Conservation (phyloP, 495 filamentous ascomycete species). For the Penicillium riverlandense region DNA sequence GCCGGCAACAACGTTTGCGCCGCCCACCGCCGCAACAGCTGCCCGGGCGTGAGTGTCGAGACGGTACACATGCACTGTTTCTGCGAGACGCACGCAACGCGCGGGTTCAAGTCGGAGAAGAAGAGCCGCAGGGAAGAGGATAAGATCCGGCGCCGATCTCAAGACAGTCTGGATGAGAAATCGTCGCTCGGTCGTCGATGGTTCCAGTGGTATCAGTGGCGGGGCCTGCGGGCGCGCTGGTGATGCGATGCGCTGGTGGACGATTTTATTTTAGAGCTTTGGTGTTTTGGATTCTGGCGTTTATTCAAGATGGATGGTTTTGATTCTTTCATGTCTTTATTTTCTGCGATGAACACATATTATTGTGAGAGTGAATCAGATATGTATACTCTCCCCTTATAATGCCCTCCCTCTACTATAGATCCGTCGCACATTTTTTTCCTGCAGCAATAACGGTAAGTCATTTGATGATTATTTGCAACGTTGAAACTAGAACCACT, state of each 20-base stretch:
- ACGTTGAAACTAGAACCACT: background rate
- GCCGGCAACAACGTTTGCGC: constrained; percentile 26
- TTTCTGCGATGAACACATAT: background rate
- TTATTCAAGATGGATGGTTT: background rate
- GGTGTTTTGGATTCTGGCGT: constrained; percentile 8
- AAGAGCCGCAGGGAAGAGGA: constrained; percentile 23
- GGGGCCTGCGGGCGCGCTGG: constrained; percentile 18
- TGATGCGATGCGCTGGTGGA: background rate
- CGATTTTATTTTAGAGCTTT: constrained; percentile 4
- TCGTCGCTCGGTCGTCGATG: constrained; percentile 17
- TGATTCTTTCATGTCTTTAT: background rate
- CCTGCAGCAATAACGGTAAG: too few relatives aligned
- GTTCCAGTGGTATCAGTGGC: constrained; percentile 30
- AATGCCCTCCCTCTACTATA: too few relatives aligned
- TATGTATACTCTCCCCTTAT: too few relatives aligned
- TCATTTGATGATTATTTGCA: too few relatives aligned
- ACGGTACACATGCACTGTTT: constrained; percentile 41
- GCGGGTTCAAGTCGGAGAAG: constrained; percentile 30
- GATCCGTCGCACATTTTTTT: too few relatives aligned
- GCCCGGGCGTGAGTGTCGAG: constrained; percentile 28
- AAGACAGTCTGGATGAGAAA: constrained; percentile 26
- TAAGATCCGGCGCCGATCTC: constrained; percentile 13
- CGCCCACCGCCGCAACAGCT: constrained; percentile 21
- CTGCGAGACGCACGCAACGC: constrained; percentile 34
- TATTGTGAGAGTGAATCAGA: too few relatives aligned